Evolutionary conservation across 345 rosid genomes (phyloP).

Genomic region (Toxicodendron radicans): DNA sequence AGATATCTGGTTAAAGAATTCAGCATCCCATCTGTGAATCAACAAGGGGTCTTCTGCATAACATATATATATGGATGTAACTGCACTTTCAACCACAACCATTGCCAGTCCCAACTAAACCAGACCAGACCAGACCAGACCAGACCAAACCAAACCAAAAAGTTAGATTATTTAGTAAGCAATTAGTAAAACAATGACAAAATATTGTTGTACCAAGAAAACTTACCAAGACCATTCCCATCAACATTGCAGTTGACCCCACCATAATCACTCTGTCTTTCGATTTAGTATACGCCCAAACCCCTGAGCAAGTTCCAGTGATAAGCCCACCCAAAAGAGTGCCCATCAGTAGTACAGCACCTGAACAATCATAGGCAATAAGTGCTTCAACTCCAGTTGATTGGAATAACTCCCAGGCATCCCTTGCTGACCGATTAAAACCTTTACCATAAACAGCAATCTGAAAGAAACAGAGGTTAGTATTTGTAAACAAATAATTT

Average conservation of each 20-base stretch:
- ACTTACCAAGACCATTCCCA: constrained; percentile 95
- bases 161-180: not conserved
- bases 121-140: not conserved
- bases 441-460: constrained; percentile 92
- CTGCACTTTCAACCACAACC: constrained; percentile 95
- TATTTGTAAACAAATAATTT: constrained; percentile 2
- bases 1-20: constrained; percentile 67
- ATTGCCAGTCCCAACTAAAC: constrained; percentile 83
- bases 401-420: constrained; percentile 97
- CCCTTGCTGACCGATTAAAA: constrained; percentile 92
- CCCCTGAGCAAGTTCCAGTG: constrained; percentile 79
- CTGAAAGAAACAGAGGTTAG: constrained; percentile 35
- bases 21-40: constrained; percentile 77
- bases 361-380: constrained; percentile 93
- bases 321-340: constrained; percentile 87
- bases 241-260: constrained; percentile 89
- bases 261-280: constrained; percentile 74
- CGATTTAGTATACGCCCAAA: constrained; percentile 78
- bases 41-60: constrained; percentile 85
- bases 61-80: constrained; percentile 87
- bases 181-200: not conserved
- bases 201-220: not conserved
- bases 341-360: constrained; percentile 93
- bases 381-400: constrained; percentile 98
- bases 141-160: not conserved